Evolutionary conservation across 2,329 filamentous ascomycete genomes (phyloP), one percentile per base, ranked within the genome.

Genomic region (Alternaria angustiovoidea): DNA sequence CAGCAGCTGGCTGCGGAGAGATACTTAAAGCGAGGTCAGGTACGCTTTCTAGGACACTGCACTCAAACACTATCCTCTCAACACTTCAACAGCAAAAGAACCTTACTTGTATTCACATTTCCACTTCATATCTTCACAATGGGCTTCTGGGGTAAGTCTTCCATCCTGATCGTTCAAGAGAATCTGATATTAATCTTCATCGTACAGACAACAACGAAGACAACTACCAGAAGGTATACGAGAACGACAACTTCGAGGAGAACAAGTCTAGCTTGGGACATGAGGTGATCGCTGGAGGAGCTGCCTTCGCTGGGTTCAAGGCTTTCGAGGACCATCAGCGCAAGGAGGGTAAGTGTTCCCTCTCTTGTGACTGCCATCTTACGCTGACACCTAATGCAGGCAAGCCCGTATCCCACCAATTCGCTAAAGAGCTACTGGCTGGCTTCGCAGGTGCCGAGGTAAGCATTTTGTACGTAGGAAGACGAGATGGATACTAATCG

Each of bases 291-390:
- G 91, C 89, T 66, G 91, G 91, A 64, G 92, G 88, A 59, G 91
- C 91, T 59, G 88, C 89, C 63, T 94, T 94, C 75, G 89, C 87
- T 65, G 92, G 88, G 71, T 91, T 94, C 86, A 93, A 93, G 84
- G 82, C 89, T 22, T 94, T 89, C 72, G 91, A 94, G 81, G 89
- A 93, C 78, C 83, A 86, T 71, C 90, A 93, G 82, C 89, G 90
- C 72, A 83, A 81, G 57, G 83, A 91, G 76, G 91, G 89, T 88
- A 81, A 26, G 81, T 72, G 6, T 24, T 12, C 18, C 12, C 32
- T 30, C 36, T 5, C 7, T 4, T 32, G 5, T 12, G 65, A 39
- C 16, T 36, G 18, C 18, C 18, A 26, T 54, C 65, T 20, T 66
- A 48, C 34, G 18, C 20, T 43, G 46, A 48, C 12, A 1, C 5